Evolutionary conservation across 306 rosid species (phyloP), one percentile per base, ranked within the genome.

Genomic region (Begonia masoniana): DNA sequence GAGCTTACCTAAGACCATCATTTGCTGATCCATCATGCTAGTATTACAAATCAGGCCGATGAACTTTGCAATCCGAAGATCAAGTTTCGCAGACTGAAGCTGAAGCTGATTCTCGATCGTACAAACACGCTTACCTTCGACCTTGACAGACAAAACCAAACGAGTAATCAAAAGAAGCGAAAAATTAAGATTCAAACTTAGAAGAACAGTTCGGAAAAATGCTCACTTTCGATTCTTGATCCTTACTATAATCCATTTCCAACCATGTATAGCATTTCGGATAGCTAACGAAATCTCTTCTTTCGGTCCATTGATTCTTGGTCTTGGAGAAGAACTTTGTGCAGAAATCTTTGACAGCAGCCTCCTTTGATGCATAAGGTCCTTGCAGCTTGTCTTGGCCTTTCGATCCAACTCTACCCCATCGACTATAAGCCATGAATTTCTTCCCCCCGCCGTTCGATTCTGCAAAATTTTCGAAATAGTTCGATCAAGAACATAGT

Each of bases 321-420:
- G 58, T 54, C 58, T 54, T 54, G 9, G 57, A 4, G 15, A 21
- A 21, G 13, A 51, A 21, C 13, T 51, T 51, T 3, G 42, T 53
- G 57, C 17, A 26, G 58, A 54, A 54, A 43, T 54, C 58, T 39
- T 54, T 31, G 43, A 36, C 41, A 12, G 46, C 47, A 54, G 10
- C 26, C 21, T 54, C 58, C 10, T 13, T n/a, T 36, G 58, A 54
- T 13, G 17, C 41, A 15, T 39, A 35, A 26, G 58, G 58, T 31
- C 58, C 58, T 54, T 54, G 47, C 12, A 54, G 21, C 41, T 54
- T 54, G 15, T 54, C 47, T 54, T 54, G 58, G 1, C 58, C 58
- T 39, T 54, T 54, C 4, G 41, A 14, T 36, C 58, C 58, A 9
- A 54, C 58, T 35, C 58, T 54, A 13, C 58, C 58, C 58, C 58